Evolutionary conservation across 2,329 filamentous ascomycete genomes (phyloP), one percentile per base, ranked within the genome.

Genomic region (Pestalotiopsis sp.): DNA sequence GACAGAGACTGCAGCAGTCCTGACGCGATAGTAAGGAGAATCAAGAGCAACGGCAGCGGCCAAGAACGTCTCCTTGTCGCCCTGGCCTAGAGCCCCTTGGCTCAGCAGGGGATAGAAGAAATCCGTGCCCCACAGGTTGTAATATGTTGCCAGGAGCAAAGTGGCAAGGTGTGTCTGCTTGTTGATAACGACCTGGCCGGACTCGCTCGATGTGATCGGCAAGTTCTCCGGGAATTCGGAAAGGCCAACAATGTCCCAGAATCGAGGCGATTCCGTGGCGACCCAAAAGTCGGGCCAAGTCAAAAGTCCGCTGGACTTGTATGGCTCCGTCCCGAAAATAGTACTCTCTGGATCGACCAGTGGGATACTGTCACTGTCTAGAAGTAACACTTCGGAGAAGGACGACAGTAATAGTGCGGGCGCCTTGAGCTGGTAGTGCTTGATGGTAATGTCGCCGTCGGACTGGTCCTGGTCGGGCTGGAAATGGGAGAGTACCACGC

Each of bases 61-160:
- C 17, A 83, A 73, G 70, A 86, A 86, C 0, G 83, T 85, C 71
- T 86, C 84, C 72, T 86, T 86, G 74, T 86, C 84, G 17, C 84
- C 84, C 73, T 85, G 79, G 12, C 84, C 84, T 0, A 81, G 76
- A 7, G 80, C 83, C 41, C 83, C 83, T 73, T 85, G 83, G 4
- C 80, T 82, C 9, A 84, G 76, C 0, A 86, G 73, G 0, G 79
- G 78, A 69, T 85, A 86, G 71, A 83, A 86, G 66, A 80, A 78
- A 0, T 76, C 72, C 4, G 83, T 82, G 1, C 83, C 83, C 75
- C 81, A 84, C 60, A 80, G 77, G 71, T 85, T 86, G 74, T 87
- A 86, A 73, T 86, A 86, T 2, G 80, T 77, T 4, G 82, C 79
- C 4, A 86, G 76, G n/a, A 85, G 75, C 1, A 86, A 77, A 1